Percentiles rank a stretch among this genome's conserved stretches.
Evolutionary conservation across 2,329 filamentous ascomycete species (phyloP).

Genomic region (Microdochium trichocladiopsis): DNA sequence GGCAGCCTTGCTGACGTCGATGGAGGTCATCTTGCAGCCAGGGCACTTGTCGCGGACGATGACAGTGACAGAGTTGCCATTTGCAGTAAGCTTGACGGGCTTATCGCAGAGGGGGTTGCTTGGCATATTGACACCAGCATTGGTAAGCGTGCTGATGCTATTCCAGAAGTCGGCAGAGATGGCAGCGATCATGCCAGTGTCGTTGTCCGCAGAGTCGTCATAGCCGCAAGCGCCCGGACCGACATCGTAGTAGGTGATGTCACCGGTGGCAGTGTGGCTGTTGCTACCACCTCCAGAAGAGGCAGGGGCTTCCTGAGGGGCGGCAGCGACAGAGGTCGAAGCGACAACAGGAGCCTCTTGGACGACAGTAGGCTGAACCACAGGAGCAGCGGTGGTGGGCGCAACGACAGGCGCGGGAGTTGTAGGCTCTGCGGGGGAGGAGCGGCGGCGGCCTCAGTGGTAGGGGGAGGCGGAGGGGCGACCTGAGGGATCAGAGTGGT

Average conservation of each 20-base stretch:
- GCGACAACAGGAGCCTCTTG: constrained; percentile 6
- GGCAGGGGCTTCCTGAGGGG: constrained; percentile 4
- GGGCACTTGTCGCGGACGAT: constrained; percentile 69
- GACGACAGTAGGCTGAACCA: constrained; percentile 3
- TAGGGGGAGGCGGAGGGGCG: neutral
- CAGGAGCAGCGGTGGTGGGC: constrained; percentile 9
- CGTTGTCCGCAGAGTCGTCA: constrained; percentile 50
- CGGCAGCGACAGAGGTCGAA: neutral
- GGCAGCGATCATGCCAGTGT: constrained; percentile 57
- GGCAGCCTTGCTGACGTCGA: constrained; percentile 54
- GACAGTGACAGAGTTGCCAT: constrained; percentile 51
- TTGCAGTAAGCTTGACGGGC: constrained; percentile 54
- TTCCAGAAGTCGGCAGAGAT: constrained; percentile 47
- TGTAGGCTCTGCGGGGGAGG: constrained; percentile 2
- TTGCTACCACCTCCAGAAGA: constrained; percentile 13
- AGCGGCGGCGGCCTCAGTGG: constrained; percentile 1
- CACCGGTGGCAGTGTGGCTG: constrained; percentile 38
- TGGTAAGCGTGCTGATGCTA: constrained; percentile 54
- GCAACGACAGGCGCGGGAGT: constrained; percentile 4
- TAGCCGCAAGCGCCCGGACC: constrained; percentile 64
- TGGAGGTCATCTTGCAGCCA: constrained; percentile 48
- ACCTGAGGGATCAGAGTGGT: constrained; percentile 5
- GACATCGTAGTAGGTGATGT: constrained; percentile 68
- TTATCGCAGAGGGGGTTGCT: constrained; percentile 63
- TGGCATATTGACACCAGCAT: constrained; percentile 30